Conservation (phyloP, 1,284 basidiomycete genomes). For the Bondarzewia mesenterica region DNA sequence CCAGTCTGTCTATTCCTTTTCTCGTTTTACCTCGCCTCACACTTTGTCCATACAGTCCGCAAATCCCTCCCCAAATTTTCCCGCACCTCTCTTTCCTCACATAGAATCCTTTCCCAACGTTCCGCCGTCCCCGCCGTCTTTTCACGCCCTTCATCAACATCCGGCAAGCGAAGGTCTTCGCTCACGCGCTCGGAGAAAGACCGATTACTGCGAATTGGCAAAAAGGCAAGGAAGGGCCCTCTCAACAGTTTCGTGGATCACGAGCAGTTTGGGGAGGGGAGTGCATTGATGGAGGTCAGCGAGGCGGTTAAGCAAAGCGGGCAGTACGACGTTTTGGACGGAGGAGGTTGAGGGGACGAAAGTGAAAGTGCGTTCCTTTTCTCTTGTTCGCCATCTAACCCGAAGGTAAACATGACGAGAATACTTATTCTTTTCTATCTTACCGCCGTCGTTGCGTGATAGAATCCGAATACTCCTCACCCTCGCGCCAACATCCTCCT, state of each 20-base stretch:
- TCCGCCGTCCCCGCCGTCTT: conserved; percentile 81
- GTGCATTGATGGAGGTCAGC: conserved; percentile 50
- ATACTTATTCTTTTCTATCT: too few relatives aligned
- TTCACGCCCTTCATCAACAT: conserved; percentile 30
- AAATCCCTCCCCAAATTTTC: conserved; percentile 48
- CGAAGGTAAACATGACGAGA: conserved; percentile 3
- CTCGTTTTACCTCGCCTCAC: background rate
- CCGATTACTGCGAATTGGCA: conserved; percentile 66
- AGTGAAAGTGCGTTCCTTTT: conserved; percentile 38
- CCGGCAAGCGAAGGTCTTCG: conserved; percentile 22
- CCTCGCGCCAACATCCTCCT: conserved; percentile 47
- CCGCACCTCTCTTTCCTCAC: conserved; percentile 54
- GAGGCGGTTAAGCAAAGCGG: conserved; percentile 68
- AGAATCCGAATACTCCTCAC: conserved; percentile 43
- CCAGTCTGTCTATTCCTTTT: conserved; percentile 36
- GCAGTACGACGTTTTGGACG: conserved; percentile 65
- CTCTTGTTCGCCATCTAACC: too few relatives aligned
- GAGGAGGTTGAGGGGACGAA: conserved; percentile 25
- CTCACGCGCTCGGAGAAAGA: conserved; percentile 64
- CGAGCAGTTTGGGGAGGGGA: conserved; percentile 54
- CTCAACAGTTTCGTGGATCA: conserved; percentile 64
- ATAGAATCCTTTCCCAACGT: conserved; percentile 77
- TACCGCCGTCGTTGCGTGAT: background rate
- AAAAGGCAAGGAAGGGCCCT: conserved; percentile 59
- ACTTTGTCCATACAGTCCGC: conserved; percentile 36